These are phyloP conservation scores for Alisma plantagoaquatica DNA, from an alignment of 106 monocot genomes.

Conservation along the genomic window DNA sequence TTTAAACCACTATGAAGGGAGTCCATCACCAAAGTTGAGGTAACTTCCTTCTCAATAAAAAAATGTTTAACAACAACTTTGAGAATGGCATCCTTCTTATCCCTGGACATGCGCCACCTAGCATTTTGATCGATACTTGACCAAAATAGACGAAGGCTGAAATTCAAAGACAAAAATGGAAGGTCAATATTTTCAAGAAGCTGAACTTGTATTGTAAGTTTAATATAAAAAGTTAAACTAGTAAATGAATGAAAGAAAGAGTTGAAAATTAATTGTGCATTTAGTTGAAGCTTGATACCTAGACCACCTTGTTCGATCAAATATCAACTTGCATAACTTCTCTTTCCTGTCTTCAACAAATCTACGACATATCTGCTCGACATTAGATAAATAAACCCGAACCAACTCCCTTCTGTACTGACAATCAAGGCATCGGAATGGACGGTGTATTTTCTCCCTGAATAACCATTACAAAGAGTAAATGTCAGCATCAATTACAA, in stretches of 20 bases:
- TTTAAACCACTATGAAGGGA: constrained; percentile 84
- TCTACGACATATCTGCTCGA: constrained; percentile 77
- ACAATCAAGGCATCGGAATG: constrained; percentile 87
- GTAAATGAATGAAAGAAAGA: constrained; percentile 1
- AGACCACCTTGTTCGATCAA: constrained; percentile 82
- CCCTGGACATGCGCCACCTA: constrained; percentile 52
- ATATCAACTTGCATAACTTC: constrained; percentile 63
- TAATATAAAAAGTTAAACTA: constrained; percentile 10
- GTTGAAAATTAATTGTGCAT: too few relatives aligned
- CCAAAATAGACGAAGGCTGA: constrained; percentile 87
- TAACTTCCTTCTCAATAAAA: constrained; percentile 95
- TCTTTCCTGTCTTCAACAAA: constrained; percentile 70
- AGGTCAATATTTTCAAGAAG: too few relatives aligned
- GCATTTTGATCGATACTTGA: constrained; percentile 42
- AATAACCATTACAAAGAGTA: too few relatives aligned
- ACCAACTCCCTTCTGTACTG: constrained; percentile 89
- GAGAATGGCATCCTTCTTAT: constrained; percentile 59
- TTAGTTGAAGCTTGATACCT: constrained; percentile 44
- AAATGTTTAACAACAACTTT: constrained; percentile 83
- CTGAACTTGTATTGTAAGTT: too few relatives aligned
- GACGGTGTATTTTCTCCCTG: constrained; percentile 85
- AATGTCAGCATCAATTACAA: too few relatives aligned
- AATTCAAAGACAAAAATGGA: too few relatives aligned
- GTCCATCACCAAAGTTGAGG: constrained; percentile 98
- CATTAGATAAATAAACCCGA: constrained; percentile 75